A percentile compares a stretch with the other conserved stretches of the same genome.
These are phyloP conservation scores for Funneliformis mosseae DNA, from an alignment of 192 early-diverging fungal species.

Conservation along the genomic window DNA sequence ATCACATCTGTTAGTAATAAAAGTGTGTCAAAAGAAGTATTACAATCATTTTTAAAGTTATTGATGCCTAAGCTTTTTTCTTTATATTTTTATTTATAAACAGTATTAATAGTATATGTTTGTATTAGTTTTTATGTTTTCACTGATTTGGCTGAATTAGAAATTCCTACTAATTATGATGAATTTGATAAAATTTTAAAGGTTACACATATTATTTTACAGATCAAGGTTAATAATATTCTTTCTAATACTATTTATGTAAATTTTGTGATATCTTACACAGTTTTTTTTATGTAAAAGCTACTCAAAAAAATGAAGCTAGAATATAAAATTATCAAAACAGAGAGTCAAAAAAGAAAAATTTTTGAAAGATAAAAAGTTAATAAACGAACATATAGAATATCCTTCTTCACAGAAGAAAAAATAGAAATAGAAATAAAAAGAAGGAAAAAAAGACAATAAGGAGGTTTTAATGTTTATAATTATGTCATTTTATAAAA, in stretches of 20 bases:
- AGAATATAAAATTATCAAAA: neutral
- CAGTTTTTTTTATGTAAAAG: no score
- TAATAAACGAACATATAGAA: neutral
- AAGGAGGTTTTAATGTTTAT: neutral
- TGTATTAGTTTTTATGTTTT: constrained; percentile 10
- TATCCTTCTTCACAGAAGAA: neutral
- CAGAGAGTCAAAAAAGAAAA: neutral
- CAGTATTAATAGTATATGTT: constrained; percentile 9
- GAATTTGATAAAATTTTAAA: constrained; percentile 20
- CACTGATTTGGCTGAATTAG: neutral
- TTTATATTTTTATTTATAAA: constrained; percentile 4
- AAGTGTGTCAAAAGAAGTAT: constrained; percentile 27
- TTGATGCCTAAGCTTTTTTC: constrained; percentile 13
- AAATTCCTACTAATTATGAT: constrained; percentile 4
- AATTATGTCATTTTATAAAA: neutral
- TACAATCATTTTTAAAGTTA: constrained; percentile 1
- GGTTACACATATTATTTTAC: constrained; percentile 14
- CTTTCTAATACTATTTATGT: no score
- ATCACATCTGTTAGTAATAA: neutral
- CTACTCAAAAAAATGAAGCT: neutral
- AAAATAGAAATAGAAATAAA: no score
- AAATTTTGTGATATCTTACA: no score
- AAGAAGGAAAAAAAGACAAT: no score
- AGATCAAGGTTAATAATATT: constrained; percentile 14
- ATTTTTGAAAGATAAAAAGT: neutral